Evolutionary conservation across 1,284 basidiomycete species (phyloP).

Genomic region (Ceratobasidium sp.): DNA sequence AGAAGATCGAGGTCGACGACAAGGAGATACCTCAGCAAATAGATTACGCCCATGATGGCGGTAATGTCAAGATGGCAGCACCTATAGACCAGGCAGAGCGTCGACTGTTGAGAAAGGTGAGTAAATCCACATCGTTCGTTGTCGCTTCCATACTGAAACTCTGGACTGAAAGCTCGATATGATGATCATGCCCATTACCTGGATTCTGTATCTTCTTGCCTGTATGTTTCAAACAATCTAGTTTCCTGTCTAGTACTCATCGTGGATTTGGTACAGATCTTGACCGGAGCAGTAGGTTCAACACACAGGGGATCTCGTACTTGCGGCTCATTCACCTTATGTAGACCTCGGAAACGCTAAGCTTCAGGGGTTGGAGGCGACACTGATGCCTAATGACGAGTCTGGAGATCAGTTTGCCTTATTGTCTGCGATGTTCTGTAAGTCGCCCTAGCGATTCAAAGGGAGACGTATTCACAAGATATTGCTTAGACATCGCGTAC

Average conservation of each 20-base stretch:
- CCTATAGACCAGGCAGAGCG: slow-evolving; percentile 35
- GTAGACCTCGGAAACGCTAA: slow-evolving; percentile 38
- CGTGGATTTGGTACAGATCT: slow-evolving; percentile 5
- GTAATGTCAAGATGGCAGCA: slow-evolving; percentile 35
- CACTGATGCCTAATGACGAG: slow-evolving; percentile 37
- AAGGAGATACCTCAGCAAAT: slow-evolving; percentile 33
- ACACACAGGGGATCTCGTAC: background rate
- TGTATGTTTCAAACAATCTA: slow-evolving; percentile 5
- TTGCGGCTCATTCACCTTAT: background rate
- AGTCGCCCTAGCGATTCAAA: background rate
- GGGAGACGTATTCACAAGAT: background rate
- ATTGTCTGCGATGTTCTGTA: slow-evolving; percentile 39
- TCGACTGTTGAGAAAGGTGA: slow-evolving; percentile 28
- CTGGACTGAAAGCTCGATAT: slow-evolving; percentile 11
- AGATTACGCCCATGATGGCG: slow-evolving; percentile 25
- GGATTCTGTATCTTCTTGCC: slow-evolving; percentile 29
- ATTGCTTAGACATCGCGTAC: slow-evolving; percentile 28
- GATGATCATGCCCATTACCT: slow-evolving; percentile 40
- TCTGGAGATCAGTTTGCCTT: slow-evolving; percentile 37
- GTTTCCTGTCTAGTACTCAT: background rate
- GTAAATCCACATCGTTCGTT: background rate
- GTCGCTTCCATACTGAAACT: background rate
- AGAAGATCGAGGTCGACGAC: slow-evolving; percentile 27
- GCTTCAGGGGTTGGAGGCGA: slow-evolving; percentile 30
- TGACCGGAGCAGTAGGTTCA: slow-evolving; percentile 33